Evolutionary conservation across 2,329 filamentous ascomycete species (phyloP), one percentile per base, ranked within the genome.

Genomic region (Nemania sp.): DNA sequence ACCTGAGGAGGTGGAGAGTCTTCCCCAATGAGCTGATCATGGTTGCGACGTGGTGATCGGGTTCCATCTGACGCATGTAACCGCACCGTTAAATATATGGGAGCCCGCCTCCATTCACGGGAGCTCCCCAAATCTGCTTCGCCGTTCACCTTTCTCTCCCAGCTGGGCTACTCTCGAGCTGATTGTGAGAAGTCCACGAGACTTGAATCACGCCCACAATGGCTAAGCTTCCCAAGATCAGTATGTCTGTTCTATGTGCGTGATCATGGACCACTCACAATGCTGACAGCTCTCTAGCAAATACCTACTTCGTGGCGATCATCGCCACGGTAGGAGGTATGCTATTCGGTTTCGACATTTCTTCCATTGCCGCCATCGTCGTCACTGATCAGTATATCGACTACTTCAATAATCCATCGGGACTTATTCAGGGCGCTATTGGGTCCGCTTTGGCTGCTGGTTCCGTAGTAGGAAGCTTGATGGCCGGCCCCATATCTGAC

Each of bases 311-410:
- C 61, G 63, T 67, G 61, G 65, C 65, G 41, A 52, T 66, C 28
- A 52, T 67, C 43, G 65, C 65, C 60, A 67, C 65, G 42, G 63
- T 67, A 34, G 65, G 65, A 52, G 65, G 65, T 59, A 66, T 66
- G 64, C 58, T 67, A 28, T 81, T 81, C 60, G 79, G 78, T 52
- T 83, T 83, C 66, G 80, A 83, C 57, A 81, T 83, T 54, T 77
- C 76, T 23, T 82, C 80, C 52, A 83, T 83, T 77, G 79, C 77
- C 14, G 81, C 80, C 52, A 82, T 82, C 64, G 78, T 82, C 56
- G 77, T 76, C 23, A 77, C 77, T 11, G 58, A 73, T 5, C 73
- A 78, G 50, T 83, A 82, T 62, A 72, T 78, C 49, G 72, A 76
- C 1, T 82, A 77, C 69, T 83, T 82, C 67, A 64, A 77, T 68